Conservation (phyloP, 345 rosid genomes). For the Brassica juncea region DNA sequence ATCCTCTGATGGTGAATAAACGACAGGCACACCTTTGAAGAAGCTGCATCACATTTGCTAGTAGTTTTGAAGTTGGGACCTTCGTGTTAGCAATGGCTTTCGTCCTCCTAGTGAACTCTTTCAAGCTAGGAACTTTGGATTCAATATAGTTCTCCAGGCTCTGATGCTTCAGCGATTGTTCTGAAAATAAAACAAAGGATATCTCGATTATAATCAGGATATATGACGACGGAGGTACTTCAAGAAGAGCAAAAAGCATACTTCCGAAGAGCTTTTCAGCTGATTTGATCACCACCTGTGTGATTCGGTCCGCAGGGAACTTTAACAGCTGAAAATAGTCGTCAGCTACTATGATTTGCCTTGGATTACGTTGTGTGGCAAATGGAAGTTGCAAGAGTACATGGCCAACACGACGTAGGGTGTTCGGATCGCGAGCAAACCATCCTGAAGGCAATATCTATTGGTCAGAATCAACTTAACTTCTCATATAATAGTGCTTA, state of each 20-base stretch:
- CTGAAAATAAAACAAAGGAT: conserved; percentile 42
- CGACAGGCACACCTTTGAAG: conserved; percentile 64
- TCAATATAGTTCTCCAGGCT: conserved; percentile 54
- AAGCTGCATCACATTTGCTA: conserved; percentile 63
- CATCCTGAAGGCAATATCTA: conserved; percentile 61
- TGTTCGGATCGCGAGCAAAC: conserved; percentile 85
- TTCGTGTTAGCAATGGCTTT: conserved; percentile 53
- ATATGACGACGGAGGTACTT: not conserved
- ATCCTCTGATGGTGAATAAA: conserved; percentile 23
- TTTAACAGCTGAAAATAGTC: conserved; percentile 80
- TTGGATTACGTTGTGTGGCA: conserved; percentile 74
- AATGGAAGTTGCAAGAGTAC: conserved; percentile 86
- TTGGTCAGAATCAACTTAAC: conserved; percentile 15
- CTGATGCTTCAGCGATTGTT: conserved; percentile 86
- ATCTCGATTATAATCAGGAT: conserved; percentile 7
- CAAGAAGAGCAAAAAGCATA: conserved; percentile 48
- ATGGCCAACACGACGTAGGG: conserved; percentile 82
- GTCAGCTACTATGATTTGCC: conserved; percentile 87
- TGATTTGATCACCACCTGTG: conserved; percentile 73
- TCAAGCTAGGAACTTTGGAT: conserved; percentile 85
- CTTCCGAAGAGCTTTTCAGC: conserved; percentile 92
- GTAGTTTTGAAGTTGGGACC: conserved; percentile 54
- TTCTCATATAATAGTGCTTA: not conserved
- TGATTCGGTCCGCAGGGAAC: conserved; percentile 65
- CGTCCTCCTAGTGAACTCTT: conserved; percentile 53